Percentiles rank a stretch among this genome's conserved stretches.
Evolutionary conservation across 352 stramenopile genomes (phyloP).

Genomic region (Thraustochytrium aureum): DNA sequence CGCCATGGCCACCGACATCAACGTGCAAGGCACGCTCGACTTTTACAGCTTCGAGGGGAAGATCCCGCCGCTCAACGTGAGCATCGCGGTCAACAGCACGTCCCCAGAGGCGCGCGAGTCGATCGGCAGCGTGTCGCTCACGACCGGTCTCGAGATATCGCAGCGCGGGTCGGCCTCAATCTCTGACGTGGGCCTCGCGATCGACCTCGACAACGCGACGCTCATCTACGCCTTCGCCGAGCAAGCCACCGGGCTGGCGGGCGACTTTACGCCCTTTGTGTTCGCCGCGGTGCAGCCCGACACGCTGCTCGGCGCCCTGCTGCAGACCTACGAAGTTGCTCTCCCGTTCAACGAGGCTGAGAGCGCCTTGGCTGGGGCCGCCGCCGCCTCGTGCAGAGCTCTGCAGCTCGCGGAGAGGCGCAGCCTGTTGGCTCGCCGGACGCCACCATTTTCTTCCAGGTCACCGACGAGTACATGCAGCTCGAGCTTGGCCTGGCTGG

Average conservation of each 20-base stretch:
- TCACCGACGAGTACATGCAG: background rate
- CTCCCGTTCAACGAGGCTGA: no score
- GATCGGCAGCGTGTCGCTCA: background rate
- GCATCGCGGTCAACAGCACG: background rate
- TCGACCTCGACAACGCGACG: background rate
- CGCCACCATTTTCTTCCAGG: no score
- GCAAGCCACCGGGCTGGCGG: background rate
- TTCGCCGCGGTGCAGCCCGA: background rate
- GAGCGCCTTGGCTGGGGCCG: no score
- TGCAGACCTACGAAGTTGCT: background rate
- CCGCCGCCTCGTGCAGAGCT: no score
- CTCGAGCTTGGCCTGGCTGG: background rate
- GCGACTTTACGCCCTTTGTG: background rate
- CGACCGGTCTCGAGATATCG: background rate
- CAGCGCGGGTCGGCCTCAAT: no score
- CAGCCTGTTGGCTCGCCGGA: no score
- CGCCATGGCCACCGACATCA: background rate
- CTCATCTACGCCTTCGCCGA: background rate
- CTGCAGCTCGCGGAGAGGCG: no score
- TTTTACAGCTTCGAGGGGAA: background rate
- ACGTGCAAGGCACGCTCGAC: background rate
- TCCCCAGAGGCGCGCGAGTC: background rate
- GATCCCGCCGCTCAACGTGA: background rate
- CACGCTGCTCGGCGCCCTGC: background rate
- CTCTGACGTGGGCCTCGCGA: background rate